These are phyloP conservation scores for Rhizoclosmatium sp. DNA, from an alignment of 192 early-diverging fungal genomes.

Conservation along the genomic window DNA sequence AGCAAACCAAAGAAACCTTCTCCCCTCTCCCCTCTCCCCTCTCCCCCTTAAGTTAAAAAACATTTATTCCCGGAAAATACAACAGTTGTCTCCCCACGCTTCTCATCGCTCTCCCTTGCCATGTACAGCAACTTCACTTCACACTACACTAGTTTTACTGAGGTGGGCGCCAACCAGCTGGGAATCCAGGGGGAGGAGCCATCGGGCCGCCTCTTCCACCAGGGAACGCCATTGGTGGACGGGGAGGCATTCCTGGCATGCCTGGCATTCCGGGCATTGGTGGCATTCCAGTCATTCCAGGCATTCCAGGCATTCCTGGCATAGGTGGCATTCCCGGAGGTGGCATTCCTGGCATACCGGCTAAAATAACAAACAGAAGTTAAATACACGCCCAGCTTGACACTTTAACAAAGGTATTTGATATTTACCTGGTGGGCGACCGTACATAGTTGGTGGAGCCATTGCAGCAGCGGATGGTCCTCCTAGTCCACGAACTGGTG, in stretches of 20 bases:
- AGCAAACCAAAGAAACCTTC: neutral
- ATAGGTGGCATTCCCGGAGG: constrained; percentile 27
- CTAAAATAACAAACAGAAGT: neutral
- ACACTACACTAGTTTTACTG: constrained; percentile 1
- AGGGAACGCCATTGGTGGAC: neutral
- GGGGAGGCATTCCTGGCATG: neutral
- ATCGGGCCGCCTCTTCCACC: constrained; percentile 44
- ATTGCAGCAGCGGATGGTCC: constrained; percentile 92
- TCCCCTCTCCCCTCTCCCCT: neutral
- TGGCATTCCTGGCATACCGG: constrained; percentile 5
- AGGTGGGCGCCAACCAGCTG: constrained; percentile 10
- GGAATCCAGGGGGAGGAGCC: constrained; percentile 59
- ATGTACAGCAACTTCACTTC: neutral
- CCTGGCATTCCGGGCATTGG: constrained; percentile 25
- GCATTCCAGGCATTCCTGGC: constrained; percentile 42
- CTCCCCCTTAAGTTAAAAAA: neutral
- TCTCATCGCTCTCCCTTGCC: neutral
- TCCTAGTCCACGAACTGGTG: constrained; percentile 95
- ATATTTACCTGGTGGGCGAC: constrained; percentile 55
- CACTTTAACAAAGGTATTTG: neutral
- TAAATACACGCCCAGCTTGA: constrained; percentile 15
- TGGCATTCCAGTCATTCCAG: constrained; percentile 62
- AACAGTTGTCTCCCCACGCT: neutral
- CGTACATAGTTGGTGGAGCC: constrained; percentile 75
- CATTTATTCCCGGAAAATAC: neutral